These are phyloP conservation scores for Fraxinus sp. DNA, from an alignment of 305 asterid genomes.

Conservation along the genomic window DNA sequence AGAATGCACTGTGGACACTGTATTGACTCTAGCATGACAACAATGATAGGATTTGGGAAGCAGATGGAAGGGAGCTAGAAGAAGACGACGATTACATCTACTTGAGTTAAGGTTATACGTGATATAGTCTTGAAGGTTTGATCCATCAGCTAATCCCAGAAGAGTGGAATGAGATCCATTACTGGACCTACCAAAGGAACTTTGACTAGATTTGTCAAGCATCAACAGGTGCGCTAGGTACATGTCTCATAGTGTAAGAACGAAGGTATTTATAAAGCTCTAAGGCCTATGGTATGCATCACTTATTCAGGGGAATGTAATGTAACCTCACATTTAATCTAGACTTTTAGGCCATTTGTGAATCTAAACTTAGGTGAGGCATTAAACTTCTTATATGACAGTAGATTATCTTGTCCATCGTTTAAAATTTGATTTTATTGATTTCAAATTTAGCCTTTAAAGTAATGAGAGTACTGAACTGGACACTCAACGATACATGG, in stretches of 20 bases:
- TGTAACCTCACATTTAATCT: neutral
- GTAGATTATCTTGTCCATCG: neutral
- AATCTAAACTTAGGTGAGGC: too few relatives aligned
- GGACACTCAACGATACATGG: neutral
- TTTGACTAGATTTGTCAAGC: neutral
- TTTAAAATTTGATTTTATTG: too few relatives aligned
- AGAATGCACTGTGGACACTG: neutral
- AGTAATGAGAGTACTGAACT: neutral
- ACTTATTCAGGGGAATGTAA: neutral
- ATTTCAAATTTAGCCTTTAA: neutral
- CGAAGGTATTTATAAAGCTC: neutral
- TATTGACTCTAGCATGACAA: neutral
- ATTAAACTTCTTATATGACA: too few relatives aligned
- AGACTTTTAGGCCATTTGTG: too few relatives aligned
- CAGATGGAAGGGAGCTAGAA: neutral
- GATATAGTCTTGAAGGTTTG: neutral
- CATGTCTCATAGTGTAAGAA: neutral
- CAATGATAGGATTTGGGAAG: neutral
- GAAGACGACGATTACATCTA: neutral
- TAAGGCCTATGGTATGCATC: neutral
- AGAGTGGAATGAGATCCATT: neutral
- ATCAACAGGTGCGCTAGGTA: neutral
- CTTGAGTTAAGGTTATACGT: neutral
- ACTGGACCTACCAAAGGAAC: neutral
- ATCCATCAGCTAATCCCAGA: neutral